Evolutionary conservation across 441 rosid genomes (phyloP), one percentile per base, ranked within the genome.

Genomic region (Syzygium malaccense): DNA sequence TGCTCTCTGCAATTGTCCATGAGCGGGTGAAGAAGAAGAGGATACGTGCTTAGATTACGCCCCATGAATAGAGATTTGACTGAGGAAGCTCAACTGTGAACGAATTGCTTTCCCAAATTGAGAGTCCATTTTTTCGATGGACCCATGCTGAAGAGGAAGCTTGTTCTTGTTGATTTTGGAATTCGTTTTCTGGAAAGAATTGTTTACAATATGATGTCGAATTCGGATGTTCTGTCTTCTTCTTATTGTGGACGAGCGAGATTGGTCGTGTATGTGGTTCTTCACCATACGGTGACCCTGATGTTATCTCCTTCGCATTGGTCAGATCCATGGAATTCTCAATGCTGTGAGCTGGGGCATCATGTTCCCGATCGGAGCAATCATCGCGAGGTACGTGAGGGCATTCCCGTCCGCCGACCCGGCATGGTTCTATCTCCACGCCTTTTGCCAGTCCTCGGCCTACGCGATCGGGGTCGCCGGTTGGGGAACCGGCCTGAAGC

Each of bases 401-500:
- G 84, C 89, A 45, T 93, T 95, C 85, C 88, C 92, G 49, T 93
- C 95, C 1, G 94, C 95, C 6, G 96, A 95, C 92, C 96, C 95
- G 23, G 93, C 92, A 14, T 95, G 96, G 96, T 95, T 95, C 85
- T 95, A 95, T 86, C 92, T 95, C 85, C 96, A 95, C 57, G 93
- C 80, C 49, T 88, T 86, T 79, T 95, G 95, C 85, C 95, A 95
- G 86, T 41, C 89, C 57, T 95, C 94, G 26, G 95, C 92, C 32
- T 95, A 95, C 45, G 93, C 87, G 28, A 88, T 95, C 55, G 96
- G 96, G 32, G 95, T 93, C 49, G 93, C 96, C 25, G 96, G 96
- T 25, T 95, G 96, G 96, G 96, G 90, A 88, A 95, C 96, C 6
- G 95, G 96, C 57, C 91, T 95, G 71, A 95, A 95, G 90, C 96